Evolutionary conservation across 768 basidiomycete genomes (phyloP).

Genomic region (Boletus rubescentipes): DNA sequence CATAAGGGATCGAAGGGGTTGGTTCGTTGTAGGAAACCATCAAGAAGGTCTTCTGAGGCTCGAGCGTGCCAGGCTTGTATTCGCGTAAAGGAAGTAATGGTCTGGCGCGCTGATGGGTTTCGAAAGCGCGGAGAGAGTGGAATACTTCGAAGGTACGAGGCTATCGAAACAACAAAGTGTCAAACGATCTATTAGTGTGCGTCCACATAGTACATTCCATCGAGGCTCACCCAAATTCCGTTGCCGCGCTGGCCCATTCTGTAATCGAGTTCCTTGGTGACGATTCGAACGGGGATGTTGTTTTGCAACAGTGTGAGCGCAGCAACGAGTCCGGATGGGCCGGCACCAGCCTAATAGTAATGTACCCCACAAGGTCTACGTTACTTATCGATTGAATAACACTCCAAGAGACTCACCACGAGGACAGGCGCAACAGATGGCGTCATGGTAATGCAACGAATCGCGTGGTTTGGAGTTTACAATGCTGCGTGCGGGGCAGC

Average conservation of each 20-base stretch:
- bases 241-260: slow-evolving; percentile 39
- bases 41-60: slow-evolving; percentile 13
- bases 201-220: background rate
- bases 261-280: slow-evolving; percentile 43
- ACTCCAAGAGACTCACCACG: slow-evolving; percentile 10
- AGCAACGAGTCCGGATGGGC: slow-evolving; percentile 31
- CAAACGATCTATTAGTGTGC: background rate
- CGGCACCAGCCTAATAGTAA: slow-evolving; percentile 25
- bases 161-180: background rate
- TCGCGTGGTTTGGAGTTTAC: background rate
- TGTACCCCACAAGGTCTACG: background rate
- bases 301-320: slow-evolving; percentile 40
- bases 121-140: slow-evolving; percentile 37
- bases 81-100: slow-evolving; percentile 29
- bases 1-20: slow-evolving; percentile 29
- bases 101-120: slow-evolving; percentile 34
- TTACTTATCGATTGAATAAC: background rate
- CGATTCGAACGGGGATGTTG: slow-evolving; percentile 48
- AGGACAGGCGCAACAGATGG: slow-evolving; percentile 18
- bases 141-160: slow-evolving; percentile 43
- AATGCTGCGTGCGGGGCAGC: background rate
- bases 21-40: slow-evolving; percentile 11
- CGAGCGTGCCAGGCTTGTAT: slow-evolving; percentile 30
- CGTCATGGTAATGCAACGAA: slow-evolving; percentile 4
- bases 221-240: slow-evolving; percentile 37